phyloP scores from a whole-genome alignment of 768 basidiomycete species.

The Lepiota subincarnata region DNA sequence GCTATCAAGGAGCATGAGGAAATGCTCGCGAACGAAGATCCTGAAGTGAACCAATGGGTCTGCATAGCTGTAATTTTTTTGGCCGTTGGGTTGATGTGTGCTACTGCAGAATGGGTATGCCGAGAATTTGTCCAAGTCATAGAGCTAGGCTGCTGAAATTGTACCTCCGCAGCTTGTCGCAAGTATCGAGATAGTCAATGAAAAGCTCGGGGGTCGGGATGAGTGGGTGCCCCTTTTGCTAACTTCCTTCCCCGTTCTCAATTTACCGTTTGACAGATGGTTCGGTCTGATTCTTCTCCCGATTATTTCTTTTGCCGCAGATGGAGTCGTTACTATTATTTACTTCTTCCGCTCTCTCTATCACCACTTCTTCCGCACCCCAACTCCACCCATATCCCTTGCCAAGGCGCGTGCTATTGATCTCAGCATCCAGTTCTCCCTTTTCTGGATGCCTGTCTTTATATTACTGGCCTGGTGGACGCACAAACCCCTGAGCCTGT shows the following conservation, averaged over 20 bases:
- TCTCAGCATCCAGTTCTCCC: constrained; percentile 70
- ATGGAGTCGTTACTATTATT: constrained; percentile 56
- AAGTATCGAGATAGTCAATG: constrained; percentile 53
- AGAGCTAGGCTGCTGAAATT: neutral
- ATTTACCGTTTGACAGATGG: constrained; percentile 38
- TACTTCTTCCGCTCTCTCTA: constrained; percentile 49
- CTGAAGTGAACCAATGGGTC: constrained; percentile 61
- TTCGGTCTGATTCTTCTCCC: constrained; percentile 73
- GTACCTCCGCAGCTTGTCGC: constrained; percentile 48
- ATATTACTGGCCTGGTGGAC: constrained; percentile 68
- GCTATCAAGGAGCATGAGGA: constrained; percentile 38
- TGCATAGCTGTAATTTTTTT: constrained; percentile 49
- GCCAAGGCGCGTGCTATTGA: constrained; percentile 72
- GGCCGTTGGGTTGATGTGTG: constrained; percentile 58
- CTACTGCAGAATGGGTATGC: constrained; percentile 67
- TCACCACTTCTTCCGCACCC: constrained; percentile 34
- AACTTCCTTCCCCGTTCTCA: neutral
- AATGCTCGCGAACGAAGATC: constrained; percentile 34
- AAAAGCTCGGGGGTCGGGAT: constrained; percentile 36
- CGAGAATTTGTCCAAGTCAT: neutral
- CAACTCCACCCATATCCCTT: constrained; percentile 47
- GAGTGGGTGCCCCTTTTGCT: constrained; percentile 38
- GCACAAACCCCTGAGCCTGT: constrained; percentile 51
- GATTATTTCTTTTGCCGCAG: constrained; percentile 68
- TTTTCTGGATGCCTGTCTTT: constrained; percentile 78